Evolutionary conservation across 163 green algal genomes (phyloP).

Genomic region (Chloromonas sp.): DNA sequence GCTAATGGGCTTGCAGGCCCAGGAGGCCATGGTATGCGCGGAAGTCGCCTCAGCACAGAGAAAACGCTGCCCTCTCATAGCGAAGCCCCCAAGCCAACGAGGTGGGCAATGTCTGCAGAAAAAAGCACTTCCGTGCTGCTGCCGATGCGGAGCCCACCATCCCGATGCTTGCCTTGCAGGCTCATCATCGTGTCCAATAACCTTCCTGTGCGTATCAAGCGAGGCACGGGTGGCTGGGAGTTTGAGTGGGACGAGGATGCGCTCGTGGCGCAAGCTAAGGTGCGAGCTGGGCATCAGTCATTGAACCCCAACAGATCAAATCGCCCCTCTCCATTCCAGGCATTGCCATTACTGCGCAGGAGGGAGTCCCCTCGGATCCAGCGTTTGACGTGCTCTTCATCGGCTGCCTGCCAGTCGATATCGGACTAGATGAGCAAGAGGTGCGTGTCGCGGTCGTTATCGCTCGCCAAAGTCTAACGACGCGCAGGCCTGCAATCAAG

Average conservation of each 20-base stretch:
- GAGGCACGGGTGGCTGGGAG: slow-evolving; percentile 48
- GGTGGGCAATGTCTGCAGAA: background rate
- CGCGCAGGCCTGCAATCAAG: too few relatives aligned
- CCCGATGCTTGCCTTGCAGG: slow-evolving; percentile 34
- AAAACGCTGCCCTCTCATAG: background rate
- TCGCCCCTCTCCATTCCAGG: background rate
- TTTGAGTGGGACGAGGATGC: slow-evolving; percentile 95
- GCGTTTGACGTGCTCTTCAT: slow-evolving; percentile 85
- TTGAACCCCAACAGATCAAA: background rate
- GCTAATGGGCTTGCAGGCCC: background rate
- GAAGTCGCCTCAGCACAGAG: slow-evolving; percentile 3
- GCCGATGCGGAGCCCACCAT: background rate
- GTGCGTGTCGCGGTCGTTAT: slow-evolving; percentile 30
- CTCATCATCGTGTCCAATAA: slow-evolving; percentile 86
- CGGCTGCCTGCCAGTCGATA: slow-evolving; percentile 77
- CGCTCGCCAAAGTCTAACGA: background rate
- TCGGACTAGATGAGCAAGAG: slow-evolving; percentile 73
- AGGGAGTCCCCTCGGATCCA: slow-evolving; percentile 65
- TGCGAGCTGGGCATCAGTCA: slow-evolving; percentile 10
- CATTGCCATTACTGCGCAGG: slow-evolving; percentile 27
- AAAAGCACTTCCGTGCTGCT: too few relatives aligned
- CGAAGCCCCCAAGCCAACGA: background rate
- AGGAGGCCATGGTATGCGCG: background rate
- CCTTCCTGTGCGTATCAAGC: slow-evolving; percentile 63
- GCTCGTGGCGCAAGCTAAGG: slow-evolving; percentile 85